Evolutionary conservation across 495 filamentous ascomycete genomes (phyloP).

Genomic region (Viridothelium virens): DNA sequence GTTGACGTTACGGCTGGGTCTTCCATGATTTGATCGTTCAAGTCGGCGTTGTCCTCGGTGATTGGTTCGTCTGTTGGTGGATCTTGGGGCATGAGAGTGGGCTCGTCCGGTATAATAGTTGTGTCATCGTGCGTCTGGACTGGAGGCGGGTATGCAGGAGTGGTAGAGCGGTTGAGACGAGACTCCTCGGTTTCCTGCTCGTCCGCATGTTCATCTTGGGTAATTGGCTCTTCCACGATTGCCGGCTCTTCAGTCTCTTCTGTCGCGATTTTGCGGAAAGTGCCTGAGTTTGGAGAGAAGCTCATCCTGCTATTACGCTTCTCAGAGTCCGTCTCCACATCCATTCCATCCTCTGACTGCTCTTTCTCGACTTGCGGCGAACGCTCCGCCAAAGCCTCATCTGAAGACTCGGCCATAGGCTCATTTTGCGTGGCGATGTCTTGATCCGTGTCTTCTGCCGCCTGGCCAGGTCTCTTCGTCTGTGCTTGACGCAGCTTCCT

Average conservation of each 20-base stretch:
- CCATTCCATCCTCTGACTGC: background rate
- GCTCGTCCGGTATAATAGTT: slow-evolving; percentile 5
- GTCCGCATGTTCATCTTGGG: background rate
- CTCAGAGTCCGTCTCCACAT: background rate
- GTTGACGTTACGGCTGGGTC: slow-evolving; percentile 5
- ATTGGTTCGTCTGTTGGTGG: background rate
- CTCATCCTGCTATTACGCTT: slow-evolving; percentile 10
- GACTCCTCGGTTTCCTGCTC: background rate
- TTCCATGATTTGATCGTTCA: background rate
- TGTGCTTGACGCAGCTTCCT: background rate
- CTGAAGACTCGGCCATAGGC: background rate
- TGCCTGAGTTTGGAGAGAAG: slow-evolving; percentile 32
- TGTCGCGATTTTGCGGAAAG: slow-evolving; percentile 22
- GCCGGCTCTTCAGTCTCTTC: slow-evolving; percentile 9
- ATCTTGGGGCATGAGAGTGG: background rate
- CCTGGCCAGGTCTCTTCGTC: background rate
- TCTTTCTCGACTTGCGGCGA: background rate
- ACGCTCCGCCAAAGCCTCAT: background rate
- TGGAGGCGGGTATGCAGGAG: slow-evolving; percentile 3
- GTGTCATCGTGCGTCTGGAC: background rate
- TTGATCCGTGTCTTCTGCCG: slow-evolving; percentile 1
- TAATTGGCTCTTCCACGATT: background rate
- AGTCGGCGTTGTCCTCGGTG: background rate
- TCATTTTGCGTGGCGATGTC: slow-evolving; percentile 9
- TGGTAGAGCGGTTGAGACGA: background rate